Evolutionary conservation across 352 stramenopile genomes (phyloP).

Genomic region (Phytophthora foliorum): DNA sequence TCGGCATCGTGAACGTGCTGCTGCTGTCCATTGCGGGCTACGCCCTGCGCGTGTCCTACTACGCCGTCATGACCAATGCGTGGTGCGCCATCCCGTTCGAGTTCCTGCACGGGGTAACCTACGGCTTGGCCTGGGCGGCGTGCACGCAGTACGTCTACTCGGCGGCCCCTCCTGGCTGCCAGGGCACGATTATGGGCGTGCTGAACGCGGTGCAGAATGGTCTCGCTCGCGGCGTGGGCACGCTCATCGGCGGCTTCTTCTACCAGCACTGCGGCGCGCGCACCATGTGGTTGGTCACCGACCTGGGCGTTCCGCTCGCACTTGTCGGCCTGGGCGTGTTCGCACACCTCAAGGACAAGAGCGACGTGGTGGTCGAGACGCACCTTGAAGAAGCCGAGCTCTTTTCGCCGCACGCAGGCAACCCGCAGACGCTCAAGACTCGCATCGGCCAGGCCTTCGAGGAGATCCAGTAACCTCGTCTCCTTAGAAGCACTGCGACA

Average conservation of each 20-base stretch:
- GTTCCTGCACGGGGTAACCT: slow-evolving; percentile 82
- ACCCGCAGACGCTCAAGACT: slow-evolving; percentile 48
- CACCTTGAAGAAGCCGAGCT: slow-evolving; percentile 66
- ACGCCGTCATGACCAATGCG: slow-evolving; percentile 81
- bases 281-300: slow-evolving; percentile 76
- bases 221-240: slow-evolving; percentile 68
- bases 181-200: slow-evolving; percentile 83
- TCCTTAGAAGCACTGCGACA: not conserved
- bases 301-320: slow-evolving; percentile 73
- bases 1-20: slow-evolving; percentile 80
- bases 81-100: slow-evolving; percentile 86
- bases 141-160: slow-evolving; percentile 84
- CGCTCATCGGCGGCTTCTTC: slow-evolving; percentile 79
- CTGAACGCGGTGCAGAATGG: slow-evolving; percentile 84
- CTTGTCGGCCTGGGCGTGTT: slow-evolving; percentile 65
- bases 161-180: slow-evolving; percentile 59
- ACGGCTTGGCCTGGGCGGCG: slow-evolving; percentile 77
- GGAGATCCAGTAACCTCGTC: slow-evolving; percentile 24
- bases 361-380: slow-evolving; percentile 40
- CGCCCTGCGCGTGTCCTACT: slow-evolving; percentile 74
- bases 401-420: slow-evolving; percentile 68
- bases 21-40: slow-evolving; percentile 78
- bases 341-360: slow-evolving; percentile 64
- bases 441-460: slow-evolving; percentile 31
- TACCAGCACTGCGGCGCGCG: slow-evolving; percentile 75